These are phyloP conservation scores for Arachnomyces sp. DNA, from an alignment of 2,329 filamentous ascomycete genomes.

Conservation along the genomic window DNA sequence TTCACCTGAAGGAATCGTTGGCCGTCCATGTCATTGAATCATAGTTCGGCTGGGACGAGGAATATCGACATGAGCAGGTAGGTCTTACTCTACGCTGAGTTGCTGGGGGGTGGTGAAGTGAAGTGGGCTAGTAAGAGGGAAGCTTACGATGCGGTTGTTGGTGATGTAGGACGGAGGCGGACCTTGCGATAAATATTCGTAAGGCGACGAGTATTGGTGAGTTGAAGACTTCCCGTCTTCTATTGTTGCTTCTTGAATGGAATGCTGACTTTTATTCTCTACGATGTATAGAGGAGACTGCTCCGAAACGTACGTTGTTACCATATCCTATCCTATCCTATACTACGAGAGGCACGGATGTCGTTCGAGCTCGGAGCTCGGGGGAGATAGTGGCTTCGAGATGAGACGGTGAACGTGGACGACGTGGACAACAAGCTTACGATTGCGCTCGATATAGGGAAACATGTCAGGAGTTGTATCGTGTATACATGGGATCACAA, in stretches of 20 bases:
- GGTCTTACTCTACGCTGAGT: slow-evolving; percentile 14
- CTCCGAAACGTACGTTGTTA: slow-evolving; percentile 51
- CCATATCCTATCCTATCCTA: slow-evolving; percentile 4
- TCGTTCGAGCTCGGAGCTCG: neutral
- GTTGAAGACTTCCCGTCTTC: slow-evolving; percentile 12
- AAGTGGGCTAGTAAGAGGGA: neutral
- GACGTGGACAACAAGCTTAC: too few species aligned
- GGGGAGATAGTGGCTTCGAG: too few species aligned
- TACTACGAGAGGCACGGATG: too few species aligned
- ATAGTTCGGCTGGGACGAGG: slow-evolving; percentile 26
- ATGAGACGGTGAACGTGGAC: too few species aligned
- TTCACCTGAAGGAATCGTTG: too few species aligned
- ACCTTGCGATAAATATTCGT: slow-evolving; percentile 58
- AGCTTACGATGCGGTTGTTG: neutral
- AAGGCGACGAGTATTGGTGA: slow-evolving; percentile 57
- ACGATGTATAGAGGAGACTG: slow-evolving; percentile 49
- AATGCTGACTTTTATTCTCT: slow-evolving; percentile 13
- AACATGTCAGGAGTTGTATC: slow-evolving; percentile 96
- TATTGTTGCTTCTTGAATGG: neutral
- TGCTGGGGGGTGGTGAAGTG: neutral
- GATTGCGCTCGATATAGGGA: slow-evolving; percentile 41
- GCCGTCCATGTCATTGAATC: slow-evolving; percentile 11
- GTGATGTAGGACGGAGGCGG: slow-evolving; percentile 49
- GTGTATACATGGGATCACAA: slow-evolving; percentile 99
- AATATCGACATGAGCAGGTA: slow-evolving; percentile 57